phyloP scores from a whole-genome alignment of 805 yeast genomes.

The Ogataea kodamae region DNA sequence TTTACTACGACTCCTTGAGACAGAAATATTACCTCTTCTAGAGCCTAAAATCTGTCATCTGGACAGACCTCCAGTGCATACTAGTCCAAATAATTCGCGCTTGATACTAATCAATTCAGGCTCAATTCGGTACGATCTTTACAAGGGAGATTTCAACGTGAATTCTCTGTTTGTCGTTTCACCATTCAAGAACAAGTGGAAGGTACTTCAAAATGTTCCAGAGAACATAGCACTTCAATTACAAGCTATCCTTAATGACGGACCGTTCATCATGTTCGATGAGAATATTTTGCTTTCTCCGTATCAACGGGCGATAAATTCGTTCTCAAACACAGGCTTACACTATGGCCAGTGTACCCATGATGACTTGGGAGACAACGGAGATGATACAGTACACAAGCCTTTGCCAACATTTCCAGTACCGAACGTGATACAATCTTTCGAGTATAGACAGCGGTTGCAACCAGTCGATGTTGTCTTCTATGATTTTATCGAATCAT shows the following conservation, averaged over 20 bases:
- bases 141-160: conserved; percentile 76
- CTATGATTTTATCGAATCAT: conserved; percentile 63
- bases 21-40: conserved; percentile 43
- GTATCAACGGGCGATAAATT: conserved; percentile 24
- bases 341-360: conserved; percentile 73
- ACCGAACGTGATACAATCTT: conserved; percentile 76
- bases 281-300: conserved; percentile 20
- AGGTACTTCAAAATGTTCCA: conserved; percentile 56
- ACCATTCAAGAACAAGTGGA: conserved; percentile 84
- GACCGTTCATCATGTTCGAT: conserved; percentile 36
- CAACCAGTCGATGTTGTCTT: conserved; percentile 63
- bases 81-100: conserved; percentile 38
- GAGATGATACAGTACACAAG: conserved; percentile 78
- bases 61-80: conserved; percentile 5
- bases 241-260: conserved; percentile 53
- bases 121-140: conserved; percentile 80
- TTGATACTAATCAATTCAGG: conserved; percentile 79
- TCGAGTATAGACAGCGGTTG: conserved; percentile 29
- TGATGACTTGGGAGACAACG: conserved; percentile 82
- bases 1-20: conserved; percentile 56
- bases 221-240: conserved; percentile 51
- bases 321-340: conserved; percentile 9
- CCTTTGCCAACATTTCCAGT: conserved; percentile 55
- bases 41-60: conserved; percentile 25
- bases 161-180: conserved; percentile 81